These are phyloP conservation scores for Nicotiana obtusifolia DNA, from an alignment of 257 asterid genomes.

Conservation along the genomic window DNA sequence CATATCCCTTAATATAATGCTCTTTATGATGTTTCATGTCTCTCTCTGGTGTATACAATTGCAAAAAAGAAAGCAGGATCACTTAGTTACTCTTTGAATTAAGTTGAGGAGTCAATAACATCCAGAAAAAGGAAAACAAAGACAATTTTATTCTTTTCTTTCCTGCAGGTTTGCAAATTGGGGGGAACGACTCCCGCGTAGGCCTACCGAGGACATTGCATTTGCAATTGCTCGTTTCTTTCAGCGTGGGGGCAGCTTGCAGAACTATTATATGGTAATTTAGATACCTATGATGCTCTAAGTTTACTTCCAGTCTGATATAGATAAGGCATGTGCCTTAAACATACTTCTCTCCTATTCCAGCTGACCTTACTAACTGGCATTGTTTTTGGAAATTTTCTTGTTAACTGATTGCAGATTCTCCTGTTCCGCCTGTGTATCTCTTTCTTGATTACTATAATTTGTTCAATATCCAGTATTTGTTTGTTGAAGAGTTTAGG, in stretches of 20 bases:
- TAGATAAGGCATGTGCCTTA: neutral
- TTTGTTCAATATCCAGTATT: neutral
- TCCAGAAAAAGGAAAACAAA: neutral
- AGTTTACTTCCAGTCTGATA: neutral
- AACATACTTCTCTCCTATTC: neutral
- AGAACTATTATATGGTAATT: conserved; percentile 88
- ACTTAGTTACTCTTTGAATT: neutral
- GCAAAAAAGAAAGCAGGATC: neutral
- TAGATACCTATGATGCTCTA: conserved; percentile 5
- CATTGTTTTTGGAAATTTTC: neutral
- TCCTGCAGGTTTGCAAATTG: conserved; percentile 68
- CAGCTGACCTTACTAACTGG: neutral
- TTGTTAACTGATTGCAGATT: neutral
- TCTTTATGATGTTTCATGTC: neutral
- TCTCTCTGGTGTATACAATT: neutral
- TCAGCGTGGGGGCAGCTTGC: conserved; percentile 94
- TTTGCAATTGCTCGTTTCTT: conserved; percentile 97
- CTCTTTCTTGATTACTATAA: neutral
- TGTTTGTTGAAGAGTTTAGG: neutral
- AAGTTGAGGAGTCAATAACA: neutral
- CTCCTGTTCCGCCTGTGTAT: neutral
- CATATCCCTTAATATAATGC: neutral
- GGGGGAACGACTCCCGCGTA: conserved; percentile 85
- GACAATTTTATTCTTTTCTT: neutral
- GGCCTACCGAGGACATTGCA: conserved; percentile 87